phyloP scores from a whole-genome alignment of 2,329 filamentous ascomycete genomes.

The Teratosphaeria viscida region DNA sequence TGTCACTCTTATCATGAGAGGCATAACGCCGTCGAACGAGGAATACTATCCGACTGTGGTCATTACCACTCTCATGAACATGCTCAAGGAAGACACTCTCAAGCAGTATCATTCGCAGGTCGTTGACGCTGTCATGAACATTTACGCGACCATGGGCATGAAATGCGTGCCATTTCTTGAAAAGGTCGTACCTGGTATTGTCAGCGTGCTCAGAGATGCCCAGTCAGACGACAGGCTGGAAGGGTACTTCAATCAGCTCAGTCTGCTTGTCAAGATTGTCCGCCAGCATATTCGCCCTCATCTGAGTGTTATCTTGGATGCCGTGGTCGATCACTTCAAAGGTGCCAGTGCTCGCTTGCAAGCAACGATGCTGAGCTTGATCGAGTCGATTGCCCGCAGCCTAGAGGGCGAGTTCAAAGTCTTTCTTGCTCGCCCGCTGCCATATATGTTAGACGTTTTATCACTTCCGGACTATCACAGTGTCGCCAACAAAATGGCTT shows the following conservation, averaged over 20 bases:
- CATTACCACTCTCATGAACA: conserved; percentile 86
- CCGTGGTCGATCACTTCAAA: conserved; percentile 86
- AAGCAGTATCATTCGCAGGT: conserved; percentile 85
- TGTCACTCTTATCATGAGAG: conserved; percentile 96
- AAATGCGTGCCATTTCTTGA: conserved; percentile 94
- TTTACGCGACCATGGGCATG: conserved; percentile 89
- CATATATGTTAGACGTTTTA: conserved; percentile 86
- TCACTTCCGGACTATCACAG: conserved; percentile 72
- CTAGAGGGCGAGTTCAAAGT: conserved; percentile 97
- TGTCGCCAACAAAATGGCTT: conserved; percentile 38
- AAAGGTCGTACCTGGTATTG: conserved; percentile 87
- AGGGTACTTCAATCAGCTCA: conserved; percentile 95
- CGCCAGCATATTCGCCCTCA: conserved; percentile 92
- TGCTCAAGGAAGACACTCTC: conserved; percentile 82
- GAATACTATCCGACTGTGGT: conserved; percentile 98
- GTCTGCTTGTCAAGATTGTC: conserved; percentile 86
- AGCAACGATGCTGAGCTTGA: conserved; percentile 78
- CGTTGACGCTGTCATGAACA: conserved; percentile 97
- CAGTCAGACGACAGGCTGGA: conserved; percentile 58
- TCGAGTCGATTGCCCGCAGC: conserved; percentile 88
- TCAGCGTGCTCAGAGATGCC: conserved; percentile 77
- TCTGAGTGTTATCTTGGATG: conserved; percentile 72
- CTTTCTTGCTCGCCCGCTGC: conserved; percentile 78
- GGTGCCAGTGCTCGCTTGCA: conserved; percentile 63
- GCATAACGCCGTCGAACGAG: conserved; percentile 89